Base-by-base conservation (phyloP, 495 filamentous ascomycete genomes). In the Lasiosphaeria miniovina region DNA sequence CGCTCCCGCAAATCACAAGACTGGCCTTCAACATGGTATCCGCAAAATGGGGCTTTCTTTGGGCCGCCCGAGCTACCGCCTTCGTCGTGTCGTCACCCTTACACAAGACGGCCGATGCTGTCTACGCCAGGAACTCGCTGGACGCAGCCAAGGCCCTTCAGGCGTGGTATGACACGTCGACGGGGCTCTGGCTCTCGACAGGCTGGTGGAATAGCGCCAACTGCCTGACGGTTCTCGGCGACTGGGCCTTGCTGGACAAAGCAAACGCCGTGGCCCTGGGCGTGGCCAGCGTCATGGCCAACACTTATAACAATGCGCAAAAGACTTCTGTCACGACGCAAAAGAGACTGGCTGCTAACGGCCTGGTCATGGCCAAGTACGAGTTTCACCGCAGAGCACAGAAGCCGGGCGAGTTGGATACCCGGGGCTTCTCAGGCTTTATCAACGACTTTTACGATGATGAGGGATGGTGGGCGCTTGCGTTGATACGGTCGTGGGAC, bases 161-260 rank as follows among this genome's bases (percentile, higher is more conserved):
- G 62, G 57, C 49, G 32, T 90, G 84, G 84, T 91, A 90, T 61
- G 81, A 89, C 66, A 54, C 59, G 4, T 62, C 62, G 7, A 86
- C 78, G 0, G 88, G 88, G 14, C 73, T 89, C 10, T 91, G 86
- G 85, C 68, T 83, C 61, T 86, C 82, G 0, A 78, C 75, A 33
- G 84, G 84, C 2, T 92, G 89, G 89, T 92, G 89, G 89, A 89
- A 91, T 71, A 83, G 81, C 43, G 88, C 84, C 57, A 92, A 90
- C 68, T 80, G 77, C 56, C 69, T 91, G 60, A 89, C 86, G 3
- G 75, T 79, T 32, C 67, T 90, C 41, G 83, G 79, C 60, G 85
- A 91, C 64, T 78, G 87, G 61, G 85, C 84, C 14, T 60, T 73
- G 9, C 41, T 81, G 24, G 68, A 70, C 41, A 61, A 58, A 1